Conservation (phyloP, 2,329 filamentous ascomycete genomes). For the Pezicula neosporulosa region DNA sequence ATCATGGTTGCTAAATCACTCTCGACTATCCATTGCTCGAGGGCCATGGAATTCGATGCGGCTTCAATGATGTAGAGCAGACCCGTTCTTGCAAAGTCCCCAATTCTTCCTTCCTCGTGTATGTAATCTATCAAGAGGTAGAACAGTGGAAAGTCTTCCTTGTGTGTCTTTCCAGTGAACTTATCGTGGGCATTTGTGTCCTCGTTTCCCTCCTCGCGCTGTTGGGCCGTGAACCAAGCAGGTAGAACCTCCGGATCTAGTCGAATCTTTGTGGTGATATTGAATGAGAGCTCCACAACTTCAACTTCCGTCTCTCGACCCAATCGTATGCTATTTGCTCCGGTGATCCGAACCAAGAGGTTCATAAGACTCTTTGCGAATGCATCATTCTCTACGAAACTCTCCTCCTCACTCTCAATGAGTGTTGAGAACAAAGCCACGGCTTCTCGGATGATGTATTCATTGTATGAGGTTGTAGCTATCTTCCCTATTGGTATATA, state of each 20-base stretch:
- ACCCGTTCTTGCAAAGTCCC: slow-evolving; percentile 93
- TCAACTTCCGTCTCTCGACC: slow-evolving; percentile 80
- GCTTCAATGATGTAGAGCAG: slow-evolving; percentile 94
- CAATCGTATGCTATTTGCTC: slow-evolving; percentile 68
- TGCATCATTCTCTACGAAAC: slow-evolving; percentile 79
- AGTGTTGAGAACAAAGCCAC: slow-evolving; percentile 86
- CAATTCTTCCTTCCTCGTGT: slow-evolving; percentile 89
- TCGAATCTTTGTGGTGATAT: slow-evolving; percentile 93
- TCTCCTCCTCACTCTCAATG: slow-evolving; percentile 94
- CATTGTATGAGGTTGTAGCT: slow-evolving; percentile 78
- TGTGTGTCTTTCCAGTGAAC: slow-evolving; percentile 81
- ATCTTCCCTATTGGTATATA: slow-evolving; percentile 90
- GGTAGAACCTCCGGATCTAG: slow-evolving; percentile 82
- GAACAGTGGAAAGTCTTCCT: slow-evolving; percentile 92
- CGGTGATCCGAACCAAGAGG: slow-evolving; percentile 75
- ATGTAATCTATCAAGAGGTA: slow-evolving; percentile 96
- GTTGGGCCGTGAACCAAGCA: slow-evolving; percentile 79
- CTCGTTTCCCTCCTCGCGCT: slow-evolving; percentile 24
- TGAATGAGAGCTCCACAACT: slow-evolving; percentile 90
- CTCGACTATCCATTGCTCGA: slow-evolving; percentile 96
- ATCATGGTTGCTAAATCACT: slow-evolving; percentile 95
- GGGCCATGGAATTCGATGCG: slow-evolving; percentile 72
- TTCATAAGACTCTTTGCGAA: slow-evolving; percentile 89
- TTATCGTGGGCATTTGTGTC: slow-evolving; percentile 52
- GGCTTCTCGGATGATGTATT: slow-evolving; percentile 80